Evolutionary conservation across 2,329 filamentous ascomycete genomes (phyloP), one percentile per base, ranked within the genome.

Genomic region (Sclerotinia borealis): DNA sequence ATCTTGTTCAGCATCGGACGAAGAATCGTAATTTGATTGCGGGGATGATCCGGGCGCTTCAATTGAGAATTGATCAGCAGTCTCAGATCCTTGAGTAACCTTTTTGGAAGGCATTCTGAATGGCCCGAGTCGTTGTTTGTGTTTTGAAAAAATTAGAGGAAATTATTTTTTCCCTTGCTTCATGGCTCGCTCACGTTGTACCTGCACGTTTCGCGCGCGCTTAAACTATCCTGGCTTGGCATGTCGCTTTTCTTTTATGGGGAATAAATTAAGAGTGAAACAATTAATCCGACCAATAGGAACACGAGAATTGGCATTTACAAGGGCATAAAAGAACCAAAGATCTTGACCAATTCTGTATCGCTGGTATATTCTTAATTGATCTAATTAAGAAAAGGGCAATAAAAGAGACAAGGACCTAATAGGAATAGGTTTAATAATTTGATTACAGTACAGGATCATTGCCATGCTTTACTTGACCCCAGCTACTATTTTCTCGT

Each of bases 161-260:
- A 61, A 50, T 55, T 51, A 7, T 54, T 61, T 60, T 22, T 34
- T 36, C 15, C 48, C 22, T 45, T 50, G 25, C n/a, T 29, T 36
- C 27, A 41, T 47, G 19, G 41, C 39, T 58, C 22, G 27, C 41
- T 58, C 29, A 61, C 15, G 17, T 55, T 13, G 27, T 47, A 27
- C 11, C 39, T 47, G 41, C 52, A 43, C 39, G 43, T 55, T n/a
- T 55, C 52, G 59, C 59, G 59, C 59, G 59, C 59, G 59, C 48
- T 45, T 58, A 58, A 22, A 58, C 19, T 31, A 31, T 5, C 27
- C 39, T 60, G n/a, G 45, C 19, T 9, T 22, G 19, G 37, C 27
- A 31, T 37, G 43, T 55, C 52, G 52, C 10, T n/a, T 43, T 13
- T 55, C 43, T 41, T 41, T 36, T 54, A 29, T 25, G 17, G 27